These are phyloP conservation scores for Plantago major DNA, from an alignment of 257 asterid genomes.

Conservation along the genomic window DNA sequence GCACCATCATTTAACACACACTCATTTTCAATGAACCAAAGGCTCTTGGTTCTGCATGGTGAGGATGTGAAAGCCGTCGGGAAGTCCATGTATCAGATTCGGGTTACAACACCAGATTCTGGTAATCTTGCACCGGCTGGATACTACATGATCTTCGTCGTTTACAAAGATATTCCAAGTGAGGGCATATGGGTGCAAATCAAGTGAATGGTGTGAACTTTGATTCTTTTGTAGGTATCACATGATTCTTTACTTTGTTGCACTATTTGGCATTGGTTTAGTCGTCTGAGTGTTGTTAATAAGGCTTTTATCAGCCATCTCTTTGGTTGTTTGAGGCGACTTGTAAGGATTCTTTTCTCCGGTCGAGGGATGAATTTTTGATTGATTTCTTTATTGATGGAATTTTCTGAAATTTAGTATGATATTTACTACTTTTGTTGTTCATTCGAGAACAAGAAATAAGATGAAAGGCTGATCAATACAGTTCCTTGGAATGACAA, in stretches of 20 bases:
- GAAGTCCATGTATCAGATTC: background rate
- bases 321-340: background rate
- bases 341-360: conserved; percentile 6
- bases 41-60: conserved; percentile 12
- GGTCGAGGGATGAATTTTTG: background rate
- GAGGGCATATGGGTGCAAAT: conserved; percentile 23
- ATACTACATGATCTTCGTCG: conserved; percentile 22
- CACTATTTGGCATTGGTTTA: background rate
- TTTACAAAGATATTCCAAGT: conserved; percentile 22
- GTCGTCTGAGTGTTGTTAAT: background rate
- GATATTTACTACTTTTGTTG: too few species aligned
- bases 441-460: too few species aligned
- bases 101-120: conserved; percentile 2
- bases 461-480: too few species aligned
- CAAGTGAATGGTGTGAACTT: background rate
- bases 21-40: conserved; percentile 19
- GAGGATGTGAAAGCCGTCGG: conserved; percentile 3
- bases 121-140: conserved; percentile 23
- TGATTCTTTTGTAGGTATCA: background rate
- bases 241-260: background rate
- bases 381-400: background rate
- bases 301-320: conserved; percentile 2
- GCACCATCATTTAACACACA: conserved; percentile 25
- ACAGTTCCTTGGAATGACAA: too few species aligned
- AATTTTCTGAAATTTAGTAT: too few species aligned